Evolutionary conservation across 495 filamentous ascomycete genomes (phyloP).

Genomic region (Cercophora samala): DNA sequence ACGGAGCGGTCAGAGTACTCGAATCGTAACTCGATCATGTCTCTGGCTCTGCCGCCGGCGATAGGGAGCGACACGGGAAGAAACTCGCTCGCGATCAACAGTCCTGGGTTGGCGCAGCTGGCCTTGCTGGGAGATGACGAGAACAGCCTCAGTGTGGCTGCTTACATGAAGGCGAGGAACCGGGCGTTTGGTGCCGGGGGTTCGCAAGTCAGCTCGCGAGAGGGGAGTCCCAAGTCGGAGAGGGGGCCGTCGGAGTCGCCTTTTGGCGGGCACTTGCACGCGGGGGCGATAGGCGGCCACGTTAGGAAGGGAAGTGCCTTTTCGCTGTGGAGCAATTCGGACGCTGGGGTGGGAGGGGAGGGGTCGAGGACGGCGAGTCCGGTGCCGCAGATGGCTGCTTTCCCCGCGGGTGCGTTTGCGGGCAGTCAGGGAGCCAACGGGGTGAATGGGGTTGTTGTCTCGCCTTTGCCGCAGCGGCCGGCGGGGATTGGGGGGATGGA

Average conservation of each 20-base stretch:
- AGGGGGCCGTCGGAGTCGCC: slow-evolving; percentile 17
- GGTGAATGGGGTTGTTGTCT: neutral
- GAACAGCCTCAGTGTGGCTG: slow-evolving; percentile 57
- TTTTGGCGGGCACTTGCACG: slow-evolving; percentile 9
- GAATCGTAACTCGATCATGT: slow-evolving; percentile 86
- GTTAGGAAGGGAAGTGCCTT: slow-evolving; percentile 13
- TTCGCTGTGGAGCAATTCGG: slow-evolving; percentile 14
- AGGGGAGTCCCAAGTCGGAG: slow-evolving; percentile 55
- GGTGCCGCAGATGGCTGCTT: neutral
- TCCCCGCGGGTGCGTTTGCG: slow-evolving; percentile 3
- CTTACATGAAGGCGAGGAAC: slow-evolving; percentile 67
- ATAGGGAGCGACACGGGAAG: slow-evolving; percentile 39
- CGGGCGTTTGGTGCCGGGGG: slow-evolving; percentile 67
- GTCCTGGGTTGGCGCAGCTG: slow-evolving; percentile 68
- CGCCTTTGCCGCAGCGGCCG: slow-evolving; percentile 11
- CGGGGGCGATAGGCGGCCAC: slow-evolving; percentile 14
- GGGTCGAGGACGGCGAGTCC: slow-evolving; percentile 11
- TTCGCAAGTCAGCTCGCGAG: slow-evolving; percentile 61
- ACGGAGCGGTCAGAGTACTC: slow-evolving; percentile 95
- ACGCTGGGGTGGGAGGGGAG: neutral
- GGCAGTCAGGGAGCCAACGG: neutral
- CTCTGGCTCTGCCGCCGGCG: slow-evolving; percentile 55
- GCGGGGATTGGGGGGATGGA: slow-evolving; percentile 1
- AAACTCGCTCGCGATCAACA: slow-evolving; percentile 16
- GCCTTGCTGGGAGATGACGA: slow-evolving; percentile 66